Base-by-base conservation (phyloP, 495 filamentous ascomycete species). In the Halenospora varia region DNA sequence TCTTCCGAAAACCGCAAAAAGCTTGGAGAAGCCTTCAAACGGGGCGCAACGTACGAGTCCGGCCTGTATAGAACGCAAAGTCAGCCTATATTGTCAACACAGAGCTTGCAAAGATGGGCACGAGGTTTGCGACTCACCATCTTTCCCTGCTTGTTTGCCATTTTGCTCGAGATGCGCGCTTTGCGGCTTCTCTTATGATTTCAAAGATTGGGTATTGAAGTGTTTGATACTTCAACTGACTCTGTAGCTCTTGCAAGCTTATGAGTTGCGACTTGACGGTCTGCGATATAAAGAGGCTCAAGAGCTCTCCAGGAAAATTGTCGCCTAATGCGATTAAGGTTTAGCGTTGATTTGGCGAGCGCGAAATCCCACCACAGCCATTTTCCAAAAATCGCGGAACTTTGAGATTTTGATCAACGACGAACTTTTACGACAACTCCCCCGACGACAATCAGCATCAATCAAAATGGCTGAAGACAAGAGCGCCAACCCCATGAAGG, bases 101-200 rank as follows among this genome's bases (percentile, higher is more conserved):
- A 59, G 50, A 69, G 71, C 70, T 70, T 75, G 59, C 55, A 73
- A 61, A 66, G 68, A 55, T 60, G 62, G 63, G 66, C 57, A 66
- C 54, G 55, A 64, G 61, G 60, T 57, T 65, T 55, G 73, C 9
- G 42, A 83, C 91, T 86, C 79, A 97, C 94, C 94, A 98, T 97
- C 82, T 97, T 97, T 72, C 94, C 94, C 70, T 96, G 90, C 72
- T 95, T 95, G 82, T 96, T 96, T 63, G 87, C 85, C 87, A 96
- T 93, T 75, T 73, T 87, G 72, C 68, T 75, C 63, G 65, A 69
- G 71, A 67, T 73, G 77, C 79, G 80, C 80, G 83, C 83, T 78
- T 81, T 77, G 85, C 86, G 88, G 86, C 86, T 82, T 77, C 60
- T 61, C 51, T 66, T 48, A 15, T 29, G 64, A 73, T 75, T 69